A percentile compares a stretch with the other conserved stretches of the same genome.
Evolutionary conservation across 805 yeast genomes (phyloP).

Genomic region (Yarrowia sp.): DNA sequence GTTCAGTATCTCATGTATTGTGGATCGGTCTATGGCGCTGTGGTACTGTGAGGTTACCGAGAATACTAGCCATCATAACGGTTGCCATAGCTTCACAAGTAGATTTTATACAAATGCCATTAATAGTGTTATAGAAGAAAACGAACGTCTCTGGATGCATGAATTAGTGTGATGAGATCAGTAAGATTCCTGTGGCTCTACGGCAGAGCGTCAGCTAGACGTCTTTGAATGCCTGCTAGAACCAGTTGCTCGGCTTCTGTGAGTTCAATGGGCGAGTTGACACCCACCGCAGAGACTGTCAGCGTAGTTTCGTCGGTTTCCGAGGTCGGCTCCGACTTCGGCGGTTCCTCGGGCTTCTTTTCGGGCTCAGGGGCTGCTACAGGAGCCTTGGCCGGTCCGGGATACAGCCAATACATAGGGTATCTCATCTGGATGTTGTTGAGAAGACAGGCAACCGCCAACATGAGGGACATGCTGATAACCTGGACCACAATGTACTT

Average conservation of each 20-base stretch:
- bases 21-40: too few relatives aligned
- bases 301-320: not conserved
- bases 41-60: too few relatives aligned
- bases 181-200: not conserved
- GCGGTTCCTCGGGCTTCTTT: not conserved
- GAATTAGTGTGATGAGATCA: not conserved
- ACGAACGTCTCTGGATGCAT: not conserved
- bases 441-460: constrained; percentile 49
- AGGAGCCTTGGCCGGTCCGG: constrained; percentile 27
- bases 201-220: not conserved
- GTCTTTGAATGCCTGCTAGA: not conserved
- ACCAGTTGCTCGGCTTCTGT: not conserved
- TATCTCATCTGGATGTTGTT: constrained; percentile 53
- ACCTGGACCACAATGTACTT: constrained; percentile 58
- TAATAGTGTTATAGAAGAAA: not conserved
- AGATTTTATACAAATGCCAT: not conserved
- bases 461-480: constrained; percentile 47
- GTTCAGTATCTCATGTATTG: too few relatives aligned
- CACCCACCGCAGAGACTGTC: not conserved
- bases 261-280: not conserved
- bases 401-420: constrained; percentile 62
- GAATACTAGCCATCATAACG: too few relatives aligned
- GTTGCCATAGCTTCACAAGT: too few relatives aligned
- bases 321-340: not conserved
- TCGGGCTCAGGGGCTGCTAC: not conserved